Percentiles rank a stretch among this genome's conserved stretches.
phyloP scores from a whole-genome alignment of 768 basidiomycete genomes.

The Crucibulum laeve region DNA sequence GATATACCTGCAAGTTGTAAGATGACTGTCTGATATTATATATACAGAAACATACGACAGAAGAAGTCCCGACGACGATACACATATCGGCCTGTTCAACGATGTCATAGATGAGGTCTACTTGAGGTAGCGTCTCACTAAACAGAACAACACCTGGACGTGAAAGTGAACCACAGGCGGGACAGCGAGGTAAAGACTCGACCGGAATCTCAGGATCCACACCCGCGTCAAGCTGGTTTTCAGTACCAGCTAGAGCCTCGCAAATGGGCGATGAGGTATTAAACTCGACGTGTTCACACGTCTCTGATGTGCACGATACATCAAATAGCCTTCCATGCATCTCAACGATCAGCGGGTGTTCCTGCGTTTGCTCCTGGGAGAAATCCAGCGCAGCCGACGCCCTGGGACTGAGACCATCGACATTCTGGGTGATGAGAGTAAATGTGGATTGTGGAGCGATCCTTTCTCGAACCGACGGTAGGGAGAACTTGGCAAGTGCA shows the following conservation, averaged over 20 bases:
- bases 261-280: conserved; percentile 42
- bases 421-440: conserved; percentile 56
- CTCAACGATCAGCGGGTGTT: conserved; percentile 36
- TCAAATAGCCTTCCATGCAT: conserved; percentile 64
- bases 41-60: conserved; percentile 24
- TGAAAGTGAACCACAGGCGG: conserved; percentile 34
- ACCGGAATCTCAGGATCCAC: conserved; percentile 33
- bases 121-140: conserved; percentile 36
- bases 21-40: not conserved
- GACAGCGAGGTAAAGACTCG: conserved; percentile 39
- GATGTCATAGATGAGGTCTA: conserved; percentile 34
- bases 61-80: conserved; percentile 53
- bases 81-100: conserved; percentile 45
- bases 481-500: conserved; percentile 42
- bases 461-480: conserved; percentile 28
- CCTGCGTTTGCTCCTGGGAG: conserved; percentile 10
- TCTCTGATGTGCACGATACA: conserved; percentile 38
- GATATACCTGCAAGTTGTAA: conserved; percentile 24
- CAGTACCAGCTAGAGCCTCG: conserved; percentile 37
- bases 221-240: conserved; percentile 27
- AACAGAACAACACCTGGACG: conserved; percentile 62
- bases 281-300: conserved; percentile 35
- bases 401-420: conserved; percentile 47
- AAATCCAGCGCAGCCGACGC: conserved; percentile 27
- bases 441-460: conserved; percentile 41